phyloP scores from a whole-genome alignment of 2,329 filamentous ascomycete genomes.

The Claviceps paspali region DNA sequence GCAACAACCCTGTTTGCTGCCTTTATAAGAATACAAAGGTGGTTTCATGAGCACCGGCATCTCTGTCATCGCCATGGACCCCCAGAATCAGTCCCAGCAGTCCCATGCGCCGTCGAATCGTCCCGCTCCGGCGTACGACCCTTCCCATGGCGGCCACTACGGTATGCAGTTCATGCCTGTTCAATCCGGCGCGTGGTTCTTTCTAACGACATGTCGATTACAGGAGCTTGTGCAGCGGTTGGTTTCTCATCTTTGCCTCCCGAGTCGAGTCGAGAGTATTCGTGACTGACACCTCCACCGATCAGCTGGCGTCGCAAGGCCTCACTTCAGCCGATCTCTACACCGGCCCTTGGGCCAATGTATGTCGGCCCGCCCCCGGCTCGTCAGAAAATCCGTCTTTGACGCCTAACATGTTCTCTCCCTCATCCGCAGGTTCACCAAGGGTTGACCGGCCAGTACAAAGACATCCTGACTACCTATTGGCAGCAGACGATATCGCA shows the following conservation, averaged over 20 bases:
- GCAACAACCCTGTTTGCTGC: not conserved
- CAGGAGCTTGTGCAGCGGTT: slow-evolving; percentile 34
- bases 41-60: not conserved
- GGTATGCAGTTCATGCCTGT: slow-evolving; percentile 32
- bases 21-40: too few species aligned
- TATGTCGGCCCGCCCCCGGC: slow-evolving; percentile 26
- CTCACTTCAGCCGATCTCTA: slow-evolving; percentile 90
- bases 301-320: slow-evolving; percentile 68
- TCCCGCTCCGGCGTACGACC: slow-evolving; percentile 55
- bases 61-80: slow-evolving; percentile 18
- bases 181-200: not conserved
- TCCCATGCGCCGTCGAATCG: slow-evolving; percentile 42
- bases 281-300: slow-evolving; percentile 13
- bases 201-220: slow-evolving; percentile 9
- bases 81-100: slow-evolving; percentile 30
- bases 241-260: slow-evolving; percentile 7
- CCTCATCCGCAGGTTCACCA: slow-evolving; percentile 63
- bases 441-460: slow-evolving; percentile 80
- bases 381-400: not conserved
- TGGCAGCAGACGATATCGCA: slow-evolving; percentile 98
- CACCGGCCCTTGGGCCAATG: slow-evolving; percentile 89
- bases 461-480: slow-evolving; percentile 95
- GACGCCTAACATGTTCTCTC: slow-evolving; percentile 1
- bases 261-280: not conserved
- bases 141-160: slow-evolving; percentile 61